phyloP scores from a whole-genome alignment of 108 stramenopile genomes.

The Conticribra guillardii region DNA sequence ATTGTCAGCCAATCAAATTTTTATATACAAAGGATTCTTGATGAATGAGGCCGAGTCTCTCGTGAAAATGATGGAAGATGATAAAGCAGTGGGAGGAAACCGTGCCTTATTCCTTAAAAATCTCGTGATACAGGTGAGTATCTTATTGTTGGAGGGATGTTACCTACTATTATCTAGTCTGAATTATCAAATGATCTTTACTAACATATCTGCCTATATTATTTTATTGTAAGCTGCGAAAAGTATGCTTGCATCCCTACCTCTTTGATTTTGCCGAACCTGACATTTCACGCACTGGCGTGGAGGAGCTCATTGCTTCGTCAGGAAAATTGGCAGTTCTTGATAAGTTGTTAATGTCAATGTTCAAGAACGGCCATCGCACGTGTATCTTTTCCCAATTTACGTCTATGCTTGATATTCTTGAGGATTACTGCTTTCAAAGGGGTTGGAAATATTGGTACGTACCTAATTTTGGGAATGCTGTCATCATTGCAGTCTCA shows the following conservation, averaged over 20 bases:
- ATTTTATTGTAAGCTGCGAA: slow-evolving; percentile 44
- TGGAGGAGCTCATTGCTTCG: slow-evolving; percentile 71
- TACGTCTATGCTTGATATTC: slow-evolving; percentile 85
- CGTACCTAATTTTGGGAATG: no score
- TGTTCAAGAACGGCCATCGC: slow-evolving; percentile 78
- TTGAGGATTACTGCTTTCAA: slow-evolving; percentile 84
- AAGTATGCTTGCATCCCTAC: slow-evolving; percentile 76
- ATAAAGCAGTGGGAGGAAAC: slow-evolving; percentile 18
- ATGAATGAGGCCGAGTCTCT: slow-evolving; percentile 65
- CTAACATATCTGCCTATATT: not conserved
- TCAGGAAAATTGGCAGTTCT: slow-evolving; percentile 84
- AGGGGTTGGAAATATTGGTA: slow-evolving; percentile 85
- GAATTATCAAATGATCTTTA: no score
- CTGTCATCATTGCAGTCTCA: no score
- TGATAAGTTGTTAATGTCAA: slow-evolving; percentile 69
- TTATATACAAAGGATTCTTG: slow-evolving; percentile 70
- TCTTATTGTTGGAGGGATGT: no score
- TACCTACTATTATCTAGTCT: no score
- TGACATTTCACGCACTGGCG: slow-evolving; percentile 50
- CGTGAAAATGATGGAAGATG: slow-evolving; percentile 24
- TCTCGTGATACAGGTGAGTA: slow-evolving; percentile 67
- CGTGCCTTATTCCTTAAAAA: slow-evolving; percentile 34
- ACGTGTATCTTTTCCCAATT: slow-evolving; percentile 93
- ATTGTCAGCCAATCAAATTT: slow-evolving; percentile 58
- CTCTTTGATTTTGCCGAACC: slow-evolving; percentile 73